Conservation (phyloP, 305 asterid species). For the Striga hermonthica region DNA sequence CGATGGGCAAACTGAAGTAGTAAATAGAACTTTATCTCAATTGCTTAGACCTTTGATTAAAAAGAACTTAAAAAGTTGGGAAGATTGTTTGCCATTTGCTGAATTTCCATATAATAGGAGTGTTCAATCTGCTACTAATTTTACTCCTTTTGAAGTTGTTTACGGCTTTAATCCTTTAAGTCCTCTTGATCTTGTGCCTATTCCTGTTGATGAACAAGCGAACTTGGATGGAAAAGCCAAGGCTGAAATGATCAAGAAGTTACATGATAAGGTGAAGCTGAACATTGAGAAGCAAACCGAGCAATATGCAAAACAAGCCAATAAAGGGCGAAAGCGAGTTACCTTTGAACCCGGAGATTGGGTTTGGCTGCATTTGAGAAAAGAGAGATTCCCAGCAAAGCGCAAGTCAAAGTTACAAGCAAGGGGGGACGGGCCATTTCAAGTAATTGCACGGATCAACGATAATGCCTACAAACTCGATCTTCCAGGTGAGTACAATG, state of each 20-base stretch:
- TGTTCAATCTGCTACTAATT: background rate
- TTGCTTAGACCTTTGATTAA: background rate
- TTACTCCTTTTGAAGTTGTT: constrained; percentile 4
- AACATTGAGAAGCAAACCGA: background rate
- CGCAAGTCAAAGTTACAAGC: background rate
- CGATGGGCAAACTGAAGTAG: background rate
- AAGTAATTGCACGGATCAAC: background rate
- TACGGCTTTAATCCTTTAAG: background rate
- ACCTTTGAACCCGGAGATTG: background rate
- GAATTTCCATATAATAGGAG: background rate
- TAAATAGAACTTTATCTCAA: background rate
- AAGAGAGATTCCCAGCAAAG: background rate
- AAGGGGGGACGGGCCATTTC: background rate
- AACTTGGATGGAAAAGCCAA: background rate
- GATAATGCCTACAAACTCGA: background rate
- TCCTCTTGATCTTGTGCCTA: background rate
- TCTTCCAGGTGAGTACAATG: constrained; percentile 14
- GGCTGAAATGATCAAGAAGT: background rate
- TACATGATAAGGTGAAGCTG: background rate
- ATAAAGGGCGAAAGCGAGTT: background rate
- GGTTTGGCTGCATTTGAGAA: background rate
- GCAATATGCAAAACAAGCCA: background rate
- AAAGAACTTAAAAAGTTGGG: background rate
- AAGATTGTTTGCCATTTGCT: background rate
- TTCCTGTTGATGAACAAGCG: background rate